Base-by-base conservation (phyloP, 163 green algal species). In the Scenedesmus sp. region DNA sequence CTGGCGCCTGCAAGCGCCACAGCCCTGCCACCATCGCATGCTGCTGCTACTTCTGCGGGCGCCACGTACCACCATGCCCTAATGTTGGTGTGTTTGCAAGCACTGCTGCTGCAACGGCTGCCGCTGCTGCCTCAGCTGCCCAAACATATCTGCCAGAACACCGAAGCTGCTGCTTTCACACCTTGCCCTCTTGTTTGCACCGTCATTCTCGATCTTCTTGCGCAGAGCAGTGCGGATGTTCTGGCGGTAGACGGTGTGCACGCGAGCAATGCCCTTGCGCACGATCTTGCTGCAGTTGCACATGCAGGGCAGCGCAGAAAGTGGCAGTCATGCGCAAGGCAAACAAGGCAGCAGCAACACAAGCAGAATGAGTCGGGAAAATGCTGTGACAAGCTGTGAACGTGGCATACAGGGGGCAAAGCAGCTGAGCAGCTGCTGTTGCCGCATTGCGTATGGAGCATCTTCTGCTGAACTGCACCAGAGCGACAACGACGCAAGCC, bases 261-360 rank as follows among this genome's bases (percentile, higher is more conserved):
- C 97, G 92, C 97, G 97, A 22, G 98, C 98, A 88, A 99, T 99
- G 79, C 94, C 96, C 95, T 99, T 98, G 90, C 98, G 95, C 79
- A 99, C 98, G 42, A 98, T 94, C 97, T 99, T 99, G 96, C 95
- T 97, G 93, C 93, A 94, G 42, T 16, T 5, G 37, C 35, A 15
- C 0, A 85, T 68, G 46, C 42, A 33, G 44, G 12, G 24, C 33
- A 40, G 35, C 30, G 33, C 35, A 79, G 51, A 22, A 49, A 7
- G 12, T 26, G 72, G 72, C n/a, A n/a, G n/a, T n/a, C n/a, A n/a
- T n/a, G n/a, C n/a, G n/a, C n/a, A n/a, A n/a, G n/a, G n/a, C n/a
- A n/a, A n/a, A n/a, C n/a, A n/a, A n/a, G n/a, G n/a, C 9, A 16
- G 33, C 53, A 37, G 30, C 51, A 76, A 30, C 26, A 20, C 80